Evolutionary conservation across 768 basidiomycete species (phyloP).

Genomic region (Exsudoporus frostii): DNA sequence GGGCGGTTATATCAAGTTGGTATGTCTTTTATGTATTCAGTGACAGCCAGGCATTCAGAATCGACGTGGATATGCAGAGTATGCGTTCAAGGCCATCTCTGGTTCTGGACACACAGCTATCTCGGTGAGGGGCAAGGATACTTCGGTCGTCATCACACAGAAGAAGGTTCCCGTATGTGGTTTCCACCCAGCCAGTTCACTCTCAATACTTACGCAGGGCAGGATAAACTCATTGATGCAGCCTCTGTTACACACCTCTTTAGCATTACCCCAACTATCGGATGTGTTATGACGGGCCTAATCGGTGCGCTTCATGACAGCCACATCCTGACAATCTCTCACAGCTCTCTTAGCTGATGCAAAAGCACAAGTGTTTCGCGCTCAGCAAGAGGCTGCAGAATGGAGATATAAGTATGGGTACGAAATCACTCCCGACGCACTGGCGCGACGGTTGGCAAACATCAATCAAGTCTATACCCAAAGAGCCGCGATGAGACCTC

Average conservation of each 20-base stretch:
- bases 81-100: conserved; percentile 99
- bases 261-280: conserved; percentile 93
- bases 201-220: neutral
- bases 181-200: neutral
- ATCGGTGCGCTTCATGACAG: conserved; percentile 55
- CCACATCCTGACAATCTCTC: neutral
- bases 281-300: conserved; percentile 97
- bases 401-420: conserved; percentile 97
- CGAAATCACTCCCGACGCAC: conserved; percentile 96
- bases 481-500: conserved; percentile 92
- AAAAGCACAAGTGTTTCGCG: conserved; percentile 81
- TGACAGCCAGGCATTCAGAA: neutral
- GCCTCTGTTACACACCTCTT: conserved; percentile 93
- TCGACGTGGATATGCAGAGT: conserved; percentile 54
- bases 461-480: conserved; percentile 99
- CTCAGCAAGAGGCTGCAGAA: conserved; percentile 83
- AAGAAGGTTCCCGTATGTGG: conserved; percentile 91
- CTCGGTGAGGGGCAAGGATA: conserved; percentile 91
- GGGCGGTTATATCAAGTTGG: conserved; percentile 99
- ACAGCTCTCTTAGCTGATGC: conserved; percentile 70
- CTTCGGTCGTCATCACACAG: conserved; percentile 94
- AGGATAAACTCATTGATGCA: conserved; percentile 98
- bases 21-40: conserved; percentile 36
- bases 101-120: conserved; percentile 94
- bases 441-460: conserved; percentile 91